A percentile compares a stretch with the other conserved stretches of the same genome.
phyloP scores from a whole-genome alignment of 345 rosid species.

The Pistacia integerrima region DNA sequence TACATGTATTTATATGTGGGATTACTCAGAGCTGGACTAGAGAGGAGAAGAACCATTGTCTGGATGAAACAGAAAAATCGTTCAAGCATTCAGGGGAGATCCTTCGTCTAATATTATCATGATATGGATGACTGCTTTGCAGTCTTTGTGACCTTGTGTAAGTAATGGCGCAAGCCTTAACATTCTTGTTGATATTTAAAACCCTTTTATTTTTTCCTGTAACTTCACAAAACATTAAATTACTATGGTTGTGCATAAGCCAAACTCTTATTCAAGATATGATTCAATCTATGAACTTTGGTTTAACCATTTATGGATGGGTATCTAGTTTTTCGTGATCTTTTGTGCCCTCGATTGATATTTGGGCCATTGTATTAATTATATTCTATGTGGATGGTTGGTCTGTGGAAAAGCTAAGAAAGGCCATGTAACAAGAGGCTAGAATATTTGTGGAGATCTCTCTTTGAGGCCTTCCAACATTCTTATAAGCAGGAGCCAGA shows the following conservation, averaged over 20 bases:
- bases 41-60: conserved; percentile 86
- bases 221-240: not conserved
- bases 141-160: conserved; percentile 1
- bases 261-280: not conserved
- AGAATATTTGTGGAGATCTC: not conserved
- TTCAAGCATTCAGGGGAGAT: conserved; percentile 89
- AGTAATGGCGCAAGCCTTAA: conserved; percentile 22
- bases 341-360: not conserved
- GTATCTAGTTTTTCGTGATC: not conserved
- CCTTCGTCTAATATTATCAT: conserved; percentile 77
- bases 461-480: not conserved
- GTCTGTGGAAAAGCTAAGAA: not conserved
- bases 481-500: too few species aligned
- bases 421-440: not conserved
- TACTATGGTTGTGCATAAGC: conserved; percentile 3
- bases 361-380: not conserved
- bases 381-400: not conserved
- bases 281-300: not conserved
- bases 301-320: not conserved
- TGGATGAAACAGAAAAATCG: conserved; percentile 95
- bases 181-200: conserved; percentile 1
- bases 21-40: conserved; percentile 75
- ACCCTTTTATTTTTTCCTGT: not conserved
- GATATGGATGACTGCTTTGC: conserved; percentile 20
- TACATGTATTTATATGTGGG: conserved; percentile 1